phyloP scores from a whole-genome alignment of 306 rosid species.

The Castanea mollissima region DNA sequence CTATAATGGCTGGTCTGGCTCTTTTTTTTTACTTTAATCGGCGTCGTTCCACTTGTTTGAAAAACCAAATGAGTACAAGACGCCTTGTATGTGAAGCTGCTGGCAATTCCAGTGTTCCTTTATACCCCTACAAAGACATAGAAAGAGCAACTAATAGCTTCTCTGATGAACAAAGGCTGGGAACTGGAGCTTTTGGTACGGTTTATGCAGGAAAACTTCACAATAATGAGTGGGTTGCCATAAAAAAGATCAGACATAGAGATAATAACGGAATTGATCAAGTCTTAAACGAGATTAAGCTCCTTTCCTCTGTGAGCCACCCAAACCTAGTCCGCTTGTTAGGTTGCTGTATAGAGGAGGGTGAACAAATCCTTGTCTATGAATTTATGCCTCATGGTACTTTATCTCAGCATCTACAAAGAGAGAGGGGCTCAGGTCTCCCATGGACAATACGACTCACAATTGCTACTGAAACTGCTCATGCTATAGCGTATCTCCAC shows the following conservation, averaged over 20 bases:
- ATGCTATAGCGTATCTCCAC: conserved; percentile 91
- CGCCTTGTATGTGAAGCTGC: conserved; percentile 78
- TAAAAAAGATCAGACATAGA: conserved; percentile 75
- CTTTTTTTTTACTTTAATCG: conserved; percentile 50
- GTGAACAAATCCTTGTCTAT: conserved; percentile 87
- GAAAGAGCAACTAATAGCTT: conserved; percentile 75
- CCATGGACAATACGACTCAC: conserved; percentile 90
- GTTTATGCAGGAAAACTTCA: conserved; percentile 86
- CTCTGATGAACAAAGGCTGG: conserved; percentile 72
- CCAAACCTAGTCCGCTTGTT: conserved; percentile 86
- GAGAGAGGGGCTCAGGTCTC: conserved; percentile 64
- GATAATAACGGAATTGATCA: conserved; percentile 81
- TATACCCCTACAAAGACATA: conserved; percentile 75
- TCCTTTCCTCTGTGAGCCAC: conserved; percentile 94
- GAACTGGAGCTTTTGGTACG: conserved; percentile 94
- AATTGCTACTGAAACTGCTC: conserved; percentile 85
- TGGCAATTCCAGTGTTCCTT: conserved; percentile 70
- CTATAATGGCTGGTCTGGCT: conserved; percentile 46
- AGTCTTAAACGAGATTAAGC: conserved; percentile 94
- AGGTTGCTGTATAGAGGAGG: conserved; percentile 93
- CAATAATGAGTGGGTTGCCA: conserved; percentile 79
- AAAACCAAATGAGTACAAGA: conserved; percentile 56
- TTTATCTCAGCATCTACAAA: conserved; percentile 79
- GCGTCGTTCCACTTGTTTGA: conserved; percentile 66
- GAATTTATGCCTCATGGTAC: conserved; percentile 95